Percentiles rank a stretch among this genome's conserved stretches.
phyloP scores from a whole-genome alignment of 2,329 filamentous ascomycete genomes.

The Microcera coccophila region DNA sequence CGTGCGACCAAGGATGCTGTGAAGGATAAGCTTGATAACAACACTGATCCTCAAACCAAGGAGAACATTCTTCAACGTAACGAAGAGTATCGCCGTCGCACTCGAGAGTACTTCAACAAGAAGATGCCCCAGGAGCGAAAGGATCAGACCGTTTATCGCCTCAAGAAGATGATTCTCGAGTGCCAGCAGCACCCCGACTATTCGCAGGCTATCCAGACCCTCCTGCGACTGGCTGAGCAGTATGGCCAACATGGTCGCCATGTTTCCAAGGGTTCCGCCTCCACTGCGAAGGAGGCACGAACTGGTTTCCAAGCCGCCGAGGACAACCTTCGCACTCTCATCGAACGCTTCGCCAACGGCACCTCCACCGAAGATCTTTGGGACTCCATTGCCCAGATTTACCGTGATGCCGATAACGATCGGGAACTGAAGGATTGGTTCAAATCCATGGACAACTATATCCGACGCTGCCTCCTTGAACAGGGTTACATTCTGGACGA shows the following conservation, averaged over 20 bases:
- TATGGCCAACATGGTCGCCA: constrained; percentile 73
- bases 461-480: constrained; percentile 79
- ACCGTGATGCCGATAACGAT: constrained; percentile 80
- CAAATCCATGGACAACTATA: constrained; percentile 68
- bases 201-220: constrained; percentile 81
- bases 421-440: constrained; percentile 89
- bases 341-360: constrained; percentile 94
- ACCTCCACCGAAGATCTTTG: constrained; percentile 86
- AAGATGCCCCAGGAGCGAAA: constrained; percentile 93
- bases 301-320: constrained; percentile 67
- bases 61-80: constrained; percentile 43
- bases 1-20: constrained; percentile 40
- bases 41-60: constrained; percentile 62
- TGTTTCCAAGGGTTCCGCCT: constrained; percentile 60
- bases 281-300: constrained; percentile 70
- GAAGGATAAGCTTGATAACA: constrained; percentile 57
- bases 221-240: constrained; percentile 77
- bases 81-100: constrained; percentile 44
- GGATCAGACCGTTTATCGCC: constrained; percentile 83
- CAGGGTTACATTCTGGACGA: constrained; percentile 90
- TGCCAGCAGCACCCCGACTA: constrained; percentile 95
- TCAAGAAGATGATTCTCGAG: constrained; percentile 97
- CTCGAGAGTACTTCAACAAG: constrained; percentile 71
- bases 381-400: constrained; percentile 78
- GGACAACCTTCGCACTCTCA: constrained; percentile 70